Evolutionary conservation across 306 rosid species (phyloP), one percentile per base, ranked within the genome.

Genomic region (Datisca glomerata): DNA sequence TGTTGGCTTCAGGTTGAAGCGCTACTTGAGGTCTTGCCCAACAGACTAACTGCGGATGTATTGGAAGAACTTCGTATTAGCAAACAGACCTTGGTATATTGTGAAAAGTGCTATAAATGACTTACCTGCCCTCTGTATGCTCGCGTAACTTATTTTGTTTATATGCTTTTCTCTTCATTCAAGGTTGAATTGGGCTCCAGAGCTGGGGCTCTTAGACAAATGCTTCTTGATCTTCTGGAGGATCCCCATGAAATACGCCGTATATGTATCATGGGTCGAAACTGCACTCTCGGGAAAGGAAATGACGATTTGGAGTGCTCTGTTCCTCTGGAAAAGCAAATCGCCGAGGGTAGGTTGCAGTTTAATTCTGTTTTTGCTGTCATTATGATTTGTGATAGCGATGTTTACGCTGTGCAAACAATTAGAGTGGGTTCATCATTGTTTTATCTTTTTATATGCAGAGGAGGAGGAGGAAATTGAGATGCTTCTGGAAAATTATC

Each of bases 401-500:
- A 50, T 31, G 59, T 54, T 45, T 20, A 32, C 59, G 13, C 24
- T 55, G 7, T 24, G 49, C n/a, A n/a, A n/a, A n/a, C 18, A 34
- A 16, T 22, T 14, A 21, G 20, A 22, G 18, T 13, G 40, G 19
- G 51, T 51, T 49, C 54, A 50, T 49, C 43, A 53, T 47, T 8
- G 21, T 49, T 57, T 57, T 38, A 17, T 57, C 49, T 63, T 49
- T 50, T 46, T 61, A 39, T 60, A 35, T 73, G 65, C 72, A 91
- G 98, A 80, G 47, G 98, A 91, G 64, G 98, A 85, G 64, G 98
- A 91, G 78, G 98, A 91, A 71, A 84, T 91, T 37, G 98, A 91
- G 70, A 91, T 91, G 98, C 96, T 91, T 51, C 65, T 91, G 74
- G 98, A 91, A 79, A 91, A 85, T 75, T 91, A 78, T 69, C 96